phyloP scores from a whole-genome alignment of 2,329 filamentous ascomycete genomes.

The Trichophyton verrucosum region DNA sequence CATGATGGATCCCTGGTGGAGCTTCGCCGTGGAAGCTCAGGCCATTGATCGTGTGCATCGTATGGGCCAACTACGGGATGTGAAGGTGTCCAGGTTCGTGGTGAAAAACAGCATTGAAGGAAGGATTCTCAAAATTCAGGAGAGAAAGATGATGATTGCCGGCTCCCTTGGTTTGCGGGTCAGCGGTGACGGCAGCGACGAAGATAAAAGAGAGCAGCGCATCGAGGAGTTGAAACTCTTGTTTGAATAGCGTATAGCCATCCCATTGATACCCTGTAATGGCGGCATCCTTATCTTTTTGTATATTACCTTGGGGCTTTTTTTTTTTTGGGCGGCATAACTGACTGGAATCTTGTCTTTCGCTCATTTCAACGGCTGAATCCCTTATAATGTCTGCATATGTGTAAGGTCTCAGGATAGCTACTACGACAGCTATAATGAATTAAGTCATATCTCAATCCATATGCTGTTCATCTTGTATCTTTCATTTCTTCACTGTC shows the following conservation, averaged over 20 bases:
- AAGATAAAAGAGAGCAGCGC: constrained; percentile 77
- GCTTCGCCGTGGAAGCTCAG: constrained; percentile 89
- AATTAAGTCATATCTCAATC: too few relatives aligned
- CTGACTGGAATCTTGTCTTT: neutral
- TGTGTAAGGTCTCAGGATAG: neutral
- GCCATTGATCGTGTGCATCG: constrained; percentile 95
- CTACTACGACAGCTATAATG: too few relatives aligned
- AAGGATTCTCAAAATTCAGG: constrained; percentile 85
- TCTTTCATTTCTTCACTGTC: too few relatives aligned
- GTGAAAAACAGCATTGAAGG: constrained; percentile 86
- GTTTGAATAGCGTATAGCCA: constrained; percentile 35
- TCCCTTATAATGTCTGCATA: neutral
- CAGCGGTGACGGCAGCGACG: constrained; percentile 74
- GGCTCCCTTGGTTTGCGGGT: constrained; percentile 91
- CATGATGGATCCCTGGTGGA: constrained; percentile 99
- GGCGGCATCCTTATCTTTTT: neutral
- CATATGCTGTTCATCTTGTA: too few relatives aligned
- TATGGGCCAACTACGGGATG: constrained; percentile 83
- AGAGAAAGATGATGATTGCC: constrained; percentile 80
- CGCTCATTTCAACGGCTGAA: neutral
- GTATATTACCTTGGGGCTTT: neutral
- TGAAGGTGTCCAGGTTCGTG: constrained; percentile 78
- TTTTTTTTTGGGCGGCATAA: neutral
- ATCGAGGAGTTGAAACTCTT: constrained; percentile 93
- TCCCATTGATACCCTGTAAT: neutral